These are phyloP conservation scores for Monascus purpureus DNA, from an alignment of 495 filamentous ascomycete species.

Conservation along the genomic window DNA sequence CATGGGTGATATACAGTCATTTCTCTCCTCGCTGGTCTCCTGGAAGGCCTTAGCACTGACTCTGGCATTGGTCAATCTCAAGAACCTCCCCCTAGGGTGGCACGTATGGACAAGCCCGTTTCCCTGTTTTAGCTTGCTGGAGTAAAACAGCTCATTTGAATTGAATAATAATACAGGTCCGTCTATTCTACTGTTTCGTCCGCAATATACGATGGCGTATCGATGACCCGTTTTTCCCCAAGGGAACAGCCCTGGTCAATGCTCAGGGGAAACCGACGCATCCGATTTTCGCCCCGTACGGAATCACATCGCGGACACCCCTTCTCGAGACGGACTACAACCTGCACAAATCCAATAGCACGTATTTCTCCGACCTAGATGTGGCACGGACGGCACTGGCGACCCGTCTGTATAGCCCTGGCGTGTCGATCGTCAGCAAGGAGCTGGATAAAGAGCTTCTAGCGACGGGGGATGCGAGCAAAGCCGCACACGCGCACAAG, in stretches of 20 bases:
- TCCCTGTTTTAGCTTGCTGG: too few relatives aligned
- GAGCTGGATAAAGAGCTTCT: slow-evolving; percentile 28
- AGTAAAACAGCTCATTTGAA: too few relatives aligned
- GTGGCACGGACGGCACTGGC: slow-evolving; percentile 50
- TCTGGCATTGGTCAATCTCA: slow-evolving; percentile 44
- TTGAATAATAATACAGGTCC: slow-evolving; percentile 29
- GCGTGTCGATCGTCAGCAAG: slow-evolving; percentile 35
- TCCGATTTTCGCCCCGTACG: slow-evolving; percentile 41
- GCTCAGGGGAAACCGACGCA: slow-evolving; percentile 22
- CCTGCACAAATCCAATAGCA: slow-evolving; percentile 58
- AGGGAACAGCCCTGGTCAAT: slow-evolving; percentile 15
- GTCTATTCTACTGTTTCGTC: slow-evolving; percentile 34
- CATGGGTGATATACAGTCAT: slow-evolving; percentile 12
- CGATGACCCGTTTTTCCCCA: slow-evolving; percentile 21
- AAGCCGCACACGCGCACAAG: slow-evolving; percentile 23
- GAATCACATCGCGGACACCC: slow-evolving; percentile 37
- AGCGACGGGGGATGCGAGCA: slow-evolving; percentile 26
- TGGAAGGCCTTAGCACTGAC: slow-evolving; percentile 43
- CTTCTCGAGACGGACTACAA: slow-evolving; percentile 54
- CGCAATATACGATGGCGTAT: slow-evolving; percentile 36
- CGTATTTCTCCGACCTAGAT: slow-evolving; percentile 64
- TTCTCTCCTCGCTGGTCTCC: slow-evolving; percentile 15
- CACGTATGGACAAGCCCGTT: too few relatives aligned
- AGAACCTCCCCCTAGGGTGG: slow-evolving; percentile 48
- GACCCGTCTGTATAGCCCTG: slow-evolving; percentile 42